A percentile compares a stretch with the other conserved stretches of the same genome.
Conservation (phyloP, 2,329 filamentous ascomycete genomes). For the Emergomyces orientalis region DNA sequence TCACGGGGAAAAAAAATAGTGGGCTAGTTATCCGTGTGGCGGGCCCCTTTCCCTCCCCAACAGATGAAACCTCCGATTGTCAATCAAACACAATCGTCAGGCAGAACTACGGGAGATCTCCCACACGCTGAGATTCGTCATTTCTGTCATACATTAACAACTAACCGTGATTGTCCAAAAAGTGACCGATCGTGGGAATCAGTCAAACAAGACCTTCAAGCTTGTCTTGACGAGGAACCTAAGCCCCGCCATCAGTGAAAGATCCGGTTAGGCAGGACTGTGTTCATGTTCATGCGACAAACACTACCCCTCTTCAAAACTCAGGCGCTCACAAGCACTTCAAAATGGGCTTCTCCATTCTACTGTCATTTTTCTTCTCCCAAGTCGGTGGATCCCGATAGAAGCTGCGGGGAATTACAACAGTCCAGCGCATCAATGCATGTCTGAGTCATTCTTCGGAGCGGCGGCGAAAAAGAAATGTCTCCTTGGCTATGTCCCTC, state of each 20-base stretch:
- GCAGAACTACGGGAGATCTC: background rate
- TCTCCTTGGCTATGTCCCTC: no score
- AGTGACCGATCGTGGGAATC: background rate
- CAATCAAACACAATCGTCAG: background rate
- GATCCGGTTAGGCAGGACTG: background rate
- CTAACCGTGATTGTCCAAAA: background rate
- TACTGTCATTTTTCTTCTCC: background rate
- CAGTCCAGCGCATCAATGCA: background rate
- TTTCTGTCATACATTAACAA: background rate
- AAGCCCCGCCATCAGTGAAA: background rate
- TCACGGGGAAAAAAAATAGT: background rate
- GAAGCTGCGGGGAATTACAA: background rate
- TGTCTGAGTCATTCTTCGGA: constrained; percentile 3
- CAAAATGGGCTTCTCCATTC: background rate
- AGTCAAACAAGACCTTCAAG: background rate
- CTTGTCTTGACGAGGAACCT: background rate
- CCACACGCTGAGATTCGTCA: background rate
- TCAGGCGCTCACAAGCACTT: background rate
- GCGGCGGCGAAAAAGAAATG: background rate
- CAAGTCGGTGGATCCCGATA: background rate
- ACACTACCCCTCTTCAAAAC: background rate
- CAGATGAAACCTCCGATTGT: background rate
- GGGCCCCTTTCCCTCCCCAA: background rate
- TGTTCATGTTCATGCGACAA: background rate
- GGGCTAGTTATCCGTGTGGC: background rate